A percentile compares a stretch with the other conserved stretches of the same genome.
Conservation (phyloP, 352 stramenopile genomes). For the Phytopythium vexans region DNA sequence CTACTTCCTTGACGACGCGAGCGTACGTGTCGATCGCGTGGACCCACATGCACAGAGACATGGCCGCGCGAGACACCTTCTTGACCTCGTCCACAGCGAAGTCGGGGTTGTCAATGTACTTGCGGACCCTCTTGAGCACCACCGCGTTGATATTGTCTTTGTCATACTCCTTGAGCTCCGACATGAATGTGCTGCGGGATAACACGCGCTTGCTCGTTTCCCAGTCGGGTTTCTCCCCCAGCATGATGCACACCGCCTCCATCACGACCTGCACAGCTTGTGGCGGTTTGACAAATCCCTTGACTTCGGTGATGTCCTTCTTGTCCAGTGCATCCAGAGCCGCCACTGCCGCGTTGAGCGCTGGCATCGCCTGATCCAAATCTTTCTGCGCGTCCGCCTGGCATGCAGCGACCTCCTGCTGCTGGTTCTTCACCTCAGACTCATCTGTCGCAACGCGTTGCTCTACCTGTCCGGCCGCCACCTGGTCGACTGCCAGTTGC, state of each 20-base stretch:
- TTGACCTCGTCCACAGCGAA: constrained; percentile 82
- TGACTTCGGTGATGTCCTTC: constrained; percentile 86
- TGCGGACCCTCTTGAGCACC: constrained; percentile 72
- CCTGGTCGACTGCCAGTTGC: constrained; percentile 63
- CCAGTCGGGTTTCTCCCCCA: constrained; percentile 82
- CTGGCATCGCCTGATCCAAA: constrained; percentile 67
- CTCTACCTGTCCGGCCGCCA: constrained; percentile 42
- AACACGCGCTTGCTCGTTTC: constrained; percentile 81
- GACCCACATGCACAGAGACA: constrained; percentile 89
- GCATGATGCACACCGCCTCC: constrained; percentile 87
- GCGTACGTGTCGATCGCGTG: constrained; percentile 83
- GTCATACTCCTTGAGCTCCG: constrained; percentile 84
- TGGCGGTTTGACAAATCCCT: constrained; percentile 82
- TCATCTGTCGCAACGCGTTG: constrained; percentile 57
- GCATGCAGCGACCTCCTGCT: constrained; percentile 52
- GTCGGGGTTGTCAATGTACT: constrained; percentile 83
- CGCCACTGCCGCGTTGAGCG: constrained; percentile 66
- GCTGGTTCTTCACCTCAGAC: constrained; percentile 57
- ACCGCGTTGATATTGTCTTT: constrained; percentile 66
- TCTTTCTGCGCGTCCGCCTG: constrained; percentile 75
- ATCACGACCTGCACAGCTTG: constrained; percentile 84
- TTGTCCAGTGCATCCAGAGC: constrained; percentile 82
- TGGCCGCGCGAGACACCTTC: constrained; percentile 75
- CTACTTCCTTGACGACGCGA: constrained; percentile 69
- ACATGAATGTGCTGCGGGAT: constrained; percentile 70